Evolutionary conservation across 169 alveolate species (phyloP).

Genomic region (Theileria equi): DNA sequence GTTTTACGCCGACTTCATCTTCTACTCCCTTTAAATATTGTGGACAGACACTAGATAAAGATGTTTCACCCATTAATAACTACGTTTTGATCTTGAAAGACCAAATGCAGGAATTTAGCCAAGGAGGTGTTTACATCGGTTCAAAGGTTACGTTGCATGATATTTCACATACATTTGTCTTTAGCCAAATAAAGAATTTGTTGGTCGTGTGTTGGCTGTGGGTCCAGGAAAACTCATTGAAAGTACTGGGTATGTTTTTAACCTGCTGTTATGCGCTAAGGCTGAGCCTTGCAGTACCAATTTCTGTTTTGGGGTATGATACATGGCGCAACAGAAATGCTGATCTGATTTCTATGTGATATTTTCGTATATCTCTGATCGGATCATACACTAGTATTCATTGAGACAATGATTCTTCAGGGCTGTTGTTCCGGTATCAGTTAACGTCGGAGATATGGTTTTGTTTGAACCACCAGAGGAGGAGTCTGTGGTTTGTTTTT

Average conservation of each 20-base stretch:
- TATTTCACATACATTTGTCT: not conserved
- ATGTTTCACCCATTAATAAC: slow-evolving; percentile 32
- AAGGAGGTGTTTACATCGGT: slow-evolving; percentile 59
- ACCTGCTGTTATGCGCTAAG: slow-evolving; percentile 47
- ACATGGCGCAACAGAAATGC: slow-evolving; percentile 47
- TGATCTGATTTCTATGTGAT: not conserved
- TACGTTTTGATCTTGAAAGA: slow-evolving; percentile 44
- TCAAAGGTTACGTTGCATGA: slow-evolving; percentile 15
- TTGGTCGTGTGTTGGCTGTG: slow-evolving; percentile 54
- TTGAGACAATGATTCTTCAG: not conserved
- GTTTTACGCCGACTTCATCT: no score
- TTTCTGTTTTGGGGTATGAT: slow-evolving; percentile 67
- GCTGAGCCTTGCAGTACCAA: slow-evolving; percentile 70
- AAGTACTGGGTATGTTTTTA: slow-evolving; percentile 56
- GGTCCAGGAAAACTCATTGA: slow-evolving; percentile 53
- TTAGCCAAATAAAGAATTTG: slow-evolving; percentile 45
- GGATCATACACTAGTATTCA: not conserved
- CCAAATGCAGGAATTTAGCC: slow-evolving; percentile 9
- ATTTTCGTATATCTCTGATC: not conserved
- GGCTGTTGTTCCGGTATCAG: slow-evolving; percentile 42
- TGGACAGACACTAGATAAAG: slow-evolving; percentile 36
- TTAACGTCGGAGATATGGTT: slow-evolving; percentile 53
- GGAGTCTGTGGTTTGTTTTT: slow-evolving; percentile 35
- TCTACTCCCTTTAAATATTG: slow-evolving; percentile 30
- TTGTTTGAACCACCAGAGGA: slow-evolving; percentile 54